These are phyloP conservation scores for Bondarzewia mesenterica DNA, from an alignment of 1,284 basidiomycete species.

Conservation along the genomic window DNA sequence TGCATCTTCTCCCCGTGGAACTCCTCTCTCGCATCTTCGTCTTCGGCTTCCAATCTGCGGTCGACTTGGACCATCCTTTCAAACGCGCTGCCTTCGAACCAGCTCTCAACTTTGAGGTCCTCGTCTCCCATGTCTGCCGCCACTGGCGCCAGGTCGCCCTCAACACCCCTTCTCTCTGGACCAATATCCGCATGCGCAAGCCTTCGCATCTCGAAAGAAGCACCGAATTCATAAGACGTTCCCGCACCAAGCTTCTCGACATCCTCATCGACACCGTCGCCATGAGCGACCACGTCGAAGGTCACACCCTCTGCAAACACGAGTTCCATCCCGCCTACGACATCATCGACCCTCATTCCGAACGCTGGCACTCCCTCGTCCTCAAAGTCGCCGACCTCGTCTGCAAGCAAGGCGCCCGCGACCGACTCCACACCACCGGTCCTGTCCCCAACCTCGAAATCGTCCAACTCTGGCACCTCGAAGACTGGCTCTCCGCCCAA, in stretches of 20 bases:
- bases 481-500: constrained; percentile 42
- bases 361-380: constrained; percentile 47
- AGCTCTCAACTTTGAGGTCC: constrained; percentile 37
- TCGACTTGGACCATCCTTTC: constrained; percentile 29
- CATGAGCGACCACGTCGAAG: constrained; percentile 34
- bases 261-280: constrained; percentile 50
- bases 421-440: constrained; percentile 39
- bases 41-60: constrained; percentile 39
- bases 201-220: constrained; percentile 39
- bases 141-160: constrained; percentile 47
- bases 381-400: constrained; percentile 48
- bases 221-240: constrained; percentile 34
- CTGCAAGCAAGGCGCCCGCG: constrained; percentile 44
- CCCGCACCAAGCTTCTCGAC: constrained; percentile 32
- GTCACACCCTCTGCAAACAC: constrained; percentile 35
- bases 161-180: constrained; percentile 42
- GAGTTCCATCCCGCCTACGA: constrained; percentile 39
- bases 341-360: constrained; percentile 38
- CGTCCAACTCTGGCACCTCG: constrained; percentile 56
- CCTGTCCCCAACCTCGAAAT: constrained; percentile 44
- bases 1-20: constrained; percentile 46
- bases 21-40: constrained; percentile 45
- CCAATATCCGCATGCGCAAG: constrained; percentile 42
- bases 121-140: constrained; percentile 44
- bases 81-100: constrained; percentile 8